Conservation (phyloP, 169 alveolate genomes). For the Plasmodium inui region DNA sequence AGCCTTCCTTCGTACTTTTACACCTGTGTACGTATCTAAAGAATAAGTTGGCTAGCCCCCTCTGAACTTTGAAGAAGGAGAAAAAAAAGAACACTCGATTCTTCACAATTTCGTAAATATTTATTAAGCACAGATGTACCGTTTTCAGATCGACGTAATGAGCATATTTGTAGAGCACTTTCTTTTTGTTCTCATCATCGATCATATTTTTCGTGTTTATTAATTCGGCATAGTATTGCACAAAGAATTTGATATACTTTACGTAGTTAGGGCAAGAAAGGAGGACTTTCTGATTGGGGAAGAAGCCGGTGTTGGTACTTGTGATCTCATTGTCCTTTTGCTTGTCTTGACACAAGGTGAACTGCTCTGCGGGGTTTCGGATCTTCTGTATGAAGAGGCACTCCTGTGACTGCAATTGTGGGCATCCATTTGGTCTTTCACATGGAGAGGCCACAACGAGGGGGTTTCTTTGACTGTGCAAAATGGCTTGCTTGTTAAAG, state of each 20-base stretch:
- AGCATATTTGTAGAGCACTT: slow-evolving; percentile 51
- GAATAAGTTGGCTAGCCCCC: slow-evolving; percentile 31
- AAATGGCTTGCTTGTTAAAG: slow-evolving; percentile 37
- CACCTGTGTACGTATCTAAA: slow-evolving; percentile 53
- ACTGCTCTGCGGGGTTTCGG: not conserved
- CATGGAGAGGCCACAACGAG: not conserved
- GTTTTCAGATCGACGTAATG: slow-evolving; percentile 63
- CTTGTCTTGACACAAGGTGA: not conserved
- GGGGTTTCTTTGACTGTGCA: not conserved
- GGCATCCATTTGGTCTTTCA: not conserved
- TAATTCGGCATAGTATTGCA: slow-evolving; percentile 37
- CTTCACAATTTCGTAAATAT: slow-evolving; percentile 56
- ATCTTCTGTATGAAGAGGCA: not conserved
- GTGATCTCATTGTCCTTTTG: not conserved
- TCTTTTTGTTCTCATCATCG: slow-evolving; percentile 29
- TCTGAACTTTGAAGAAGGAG: slow-evolving; percentile 49
- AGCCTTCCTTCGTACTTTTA: not conserved
- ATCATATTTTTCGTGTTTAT: slow-evolving; percentile 63
- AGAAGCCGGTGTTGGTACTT: not conserved
- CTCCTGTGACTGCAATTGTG: not conserved
- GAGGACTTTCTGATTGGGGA: not conserved
- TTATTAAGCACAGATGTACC: slow-evolving; percentile 25
- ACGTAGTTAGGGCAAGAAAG: slow-evolving; percentile 61
- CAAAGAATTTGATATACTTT: slow-evolving; percentile 41
- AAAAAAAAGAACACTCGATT: slow-evolving; percentile 60